phyloP scores from a whole-genome alignment of 352 stramenopile genomes.

The Globisporangium cylindrosporum region DNA sequence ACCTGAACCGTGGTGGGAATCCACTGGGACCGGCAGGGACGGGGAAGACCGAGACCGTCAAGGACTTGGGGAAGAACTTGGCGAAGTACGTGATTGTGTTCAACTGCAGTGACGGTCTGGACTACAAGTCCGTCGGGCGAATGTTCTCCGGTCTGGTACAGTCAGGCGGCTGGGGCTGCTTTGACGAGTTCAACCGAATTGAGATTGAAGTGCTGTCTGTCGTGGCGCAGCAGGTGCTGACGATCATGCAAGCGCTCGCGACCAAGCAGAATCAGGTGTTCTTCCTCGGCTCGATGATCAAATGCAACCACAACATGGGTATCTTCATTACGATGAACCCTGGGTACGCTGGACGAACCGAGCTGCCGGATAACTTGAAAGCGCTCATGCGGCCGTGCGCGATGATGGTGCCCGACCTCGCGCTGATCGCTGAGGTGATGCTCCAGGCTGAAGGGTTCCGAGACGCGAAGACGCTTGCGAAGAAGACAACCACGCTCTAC shows the following conservation, averaged over 20 bases:
- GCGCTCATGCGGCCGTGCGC: conserved; percentile 82
- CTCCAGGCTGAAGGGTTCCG: conserved; percentile 83
- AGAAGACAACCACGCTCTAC: conserved; percentile 87
- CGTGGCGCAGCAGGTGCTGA: conserved; percentile 90
- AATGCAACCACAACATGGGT: conserved; percentile 87
- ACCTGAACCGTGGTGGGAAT: conserved; percentile 90
- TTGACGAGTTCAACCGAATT: conserved; percentile 96
- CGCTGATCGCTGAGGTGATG: conserved; percentile 86
- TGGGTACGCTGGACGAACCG: conserved; percentile 88
- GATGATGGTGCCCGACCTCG: conserved; percentile 88
- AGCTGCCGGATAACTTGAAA: conserved; percentile 88
- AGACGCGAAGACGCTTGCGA: conserved; percentile 75
- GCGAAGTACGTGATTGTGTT: conserved; percentile 95
- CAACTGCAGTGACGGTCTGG: conserved; percentile 93
- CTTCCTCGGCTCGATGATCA: conserved; percentile 86
- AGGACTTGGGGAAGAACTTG: conserved; percentile 92
- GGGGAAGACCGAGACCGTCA: conserved; percentile 94
- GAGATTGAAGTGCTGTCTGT: conserved; percentile 95
- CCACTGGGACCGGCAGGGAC: conserved; percentile 90
- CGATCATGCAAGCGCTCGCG: conserved; percentile 87
- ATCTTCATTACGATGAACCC: conserved; percentile 94
- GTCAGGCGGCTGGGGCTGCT: conserved; percentile 92
- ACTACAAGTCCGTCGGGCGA: conserved; percentile 92
- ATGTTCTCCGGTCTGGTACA: conserved; percentile 94
- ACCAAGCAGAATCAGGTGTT: conserved; percentile 69